Evolutionary conservation across 129 eudicot species (phyloP).

Genomic region (Centella asiatica): DNA sequence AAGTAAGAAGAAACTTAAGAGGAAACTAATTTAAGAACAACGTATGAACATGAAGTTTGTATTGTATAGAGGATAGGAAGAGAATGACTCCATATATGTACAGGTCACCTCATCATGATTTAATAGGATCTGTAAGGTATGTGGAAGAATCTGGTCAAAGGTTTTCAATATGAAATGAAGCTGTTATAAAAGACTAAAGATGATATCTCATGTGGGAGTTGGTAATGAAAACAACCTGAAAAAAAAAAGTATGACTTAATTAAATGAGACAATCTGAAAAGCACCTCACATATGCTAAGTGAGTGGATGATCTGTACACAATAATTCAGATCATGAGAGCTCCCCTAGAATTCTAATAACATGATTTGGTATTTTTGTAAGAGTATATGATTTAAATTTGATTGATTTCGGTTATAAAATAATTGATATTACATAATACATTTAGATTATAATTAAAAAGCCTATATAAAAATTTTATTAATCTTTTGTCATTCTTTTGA

Average conservation of each 20-base stretch:
- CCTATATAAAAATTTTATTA: too few relatives aligned
- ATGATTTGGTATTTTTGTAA: too few relatives aligned
- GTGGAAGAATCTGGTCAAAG: slow-evolving; percentile 10
- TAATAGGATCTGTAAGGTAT: background rate
- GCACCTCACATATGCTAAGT: background rate
- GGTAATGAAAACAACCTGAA: background rate
- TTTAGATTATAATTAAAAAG: too few relatives aligned
- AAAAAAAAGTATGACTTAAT: background rate
- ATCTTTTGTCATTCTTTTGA: too few relatives aligned
- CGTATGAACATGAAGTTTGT: background rate
- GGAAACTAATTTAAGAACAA: too few relatives aligned
- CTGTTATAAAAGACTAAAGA: background rate
- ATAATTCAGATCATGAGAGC: background rate
- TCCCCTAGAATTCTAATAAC: too few relatives aligned
- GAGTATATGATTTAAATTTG: too few relatives aligned
- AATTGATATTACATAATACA: too few relatives aligned
- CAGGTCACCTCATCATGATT: background rate
- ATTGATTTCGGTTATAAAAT: too few relatives aligned
- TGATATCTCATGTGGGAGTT: slow-evolving; percentile 5
- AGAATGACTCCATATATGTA: background rate
- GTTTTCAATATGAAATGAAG: slow-evolving; percentile 8
- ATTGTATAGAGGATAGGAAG: background rate
- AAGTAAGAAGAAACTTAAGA: too few relatives aligned
- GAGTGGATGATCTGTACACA: background rate
- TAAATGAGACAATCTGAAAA: background rate